Evolutionary conservation across 148 eudicot species (phyloP), one percentile per base, ranked within the genome.

Genomic region (Camellia lanceoleosa): DNA sequence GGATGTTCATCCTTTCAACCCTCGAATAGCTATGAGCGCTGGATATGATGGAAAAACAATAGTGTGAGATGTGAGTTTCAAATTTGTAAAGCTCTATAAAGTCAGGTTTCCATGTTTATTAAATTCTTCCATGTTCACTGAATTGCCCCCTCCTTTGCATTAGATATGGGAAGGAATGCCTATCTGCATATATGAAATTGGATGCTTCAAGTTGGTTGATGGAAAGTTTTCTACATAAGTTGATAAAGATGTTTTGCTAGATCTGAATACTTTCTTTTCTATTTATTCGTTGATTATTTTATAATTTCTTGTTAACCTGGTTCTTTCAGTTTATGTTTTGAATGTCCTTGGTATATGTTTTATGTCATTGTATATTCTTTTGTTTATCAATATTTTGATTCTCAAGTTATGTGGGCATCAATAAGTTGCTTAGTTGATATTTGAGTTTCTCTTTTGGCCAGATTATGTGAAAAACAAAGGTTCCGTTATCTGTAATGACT

Each of bases 141-240:
- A 77, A 30, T 23, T 46, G 23, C 23, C 76, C 76, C 23, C 60
- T 55, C 69, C 62, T 51, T 41, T 84, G 71, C 68, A 83, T 80
- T 81, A 96, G 99, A 96, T 96, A 89, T 96, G 99, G 99, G 99
- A 96, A 93, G 99, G 99, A 67, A 87, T 82, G 82, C 99, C 98
- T 70, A 92, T 96, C 86, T 88, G 89, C 42, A 87, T 84, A 19
- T 93, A 91, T 81, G 92, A 92, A 86, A 87, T 90, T 79, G 98
- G 95, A 79, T 97, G 87, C 41, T 93, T 90, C 86, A 93, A 87
- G 89, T 86, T 96, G 81, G 99, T 96, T 80, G 99, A 96, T 80
- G 99, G 99, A 70, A 96, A 96, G 75, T 96, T 96, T 85, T 96
- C 99, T 68, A 86, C 97, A 98, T 96, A 89, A 93, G 99, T 92